These are phyloP conservation scores for Aspergillus nomiae DNA, from an alignment of 2,329 filamentous ascomycete species.

Conservation along the genomic window DNA sequence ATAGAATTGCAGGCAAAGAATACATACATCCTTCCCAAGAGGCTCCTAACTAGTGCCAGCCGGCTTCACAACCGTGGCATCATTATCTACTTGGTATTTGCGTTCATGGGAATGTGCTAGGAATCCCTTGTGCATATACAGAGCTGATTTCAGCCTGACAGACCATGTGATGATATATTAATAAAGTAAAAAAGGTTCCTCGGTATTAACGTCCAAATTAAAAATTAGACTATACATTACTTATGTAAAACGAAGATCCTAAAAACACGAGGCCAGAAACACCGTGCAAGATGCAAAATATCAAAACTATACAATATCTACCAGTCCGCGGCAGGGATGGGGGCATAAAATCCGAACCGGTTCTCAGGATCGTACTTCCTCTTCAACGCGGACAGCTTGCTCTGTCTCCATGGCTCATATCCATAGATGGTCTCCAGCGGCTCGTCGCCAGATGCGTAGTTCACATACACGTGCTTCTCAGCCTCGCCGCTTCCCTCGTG, in stretches of 20 bases:
- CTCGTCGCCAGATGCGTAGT: constrained; percentile 57
- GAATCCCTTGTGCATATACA: background rate
- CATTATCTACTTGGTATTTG: background rate
- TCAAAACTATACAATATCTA: background rate
- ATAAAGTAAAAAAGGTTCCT: background rate
- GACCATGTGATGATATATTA: background rate
- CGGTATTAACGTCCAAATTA: background rate
- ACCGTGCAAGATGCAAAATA: background rate
- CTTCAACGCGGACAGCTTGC: constrained; percentile 41
- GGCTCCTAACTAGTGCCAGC: background rate
- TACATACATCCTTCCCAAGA: background rate
- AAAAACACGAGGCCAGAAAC: background rate
- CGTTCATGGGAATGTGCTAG: background rate
- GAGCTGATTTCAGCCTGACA: background rate
- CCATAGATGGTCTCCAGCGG: constrained; percentile 49
- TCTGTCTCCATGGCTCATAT: constrained; percentile 51
- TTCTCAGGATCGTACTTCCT: constrained; percentile 34
- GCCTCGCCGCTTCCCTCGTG: constrained; percentile 35
- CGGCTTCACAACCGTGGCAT: constrained; percentile 2
- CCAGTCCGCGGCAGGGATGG: constrained; percentile 28
- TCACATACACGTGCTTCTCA: constrained; percentile 49
- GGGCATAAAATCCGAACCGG: constrained; percentile 26
- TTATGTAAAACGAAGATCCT: background rate
- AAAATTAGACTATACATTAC: background rate
- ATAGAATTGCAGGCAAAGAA: no score